Percentiles rank a stretch among this genome's conserved stretches.
phyloP scores from a whole-genome alignment of 176 grass and related monocot genomes.

The Triticum dicoccoides region DNA sequence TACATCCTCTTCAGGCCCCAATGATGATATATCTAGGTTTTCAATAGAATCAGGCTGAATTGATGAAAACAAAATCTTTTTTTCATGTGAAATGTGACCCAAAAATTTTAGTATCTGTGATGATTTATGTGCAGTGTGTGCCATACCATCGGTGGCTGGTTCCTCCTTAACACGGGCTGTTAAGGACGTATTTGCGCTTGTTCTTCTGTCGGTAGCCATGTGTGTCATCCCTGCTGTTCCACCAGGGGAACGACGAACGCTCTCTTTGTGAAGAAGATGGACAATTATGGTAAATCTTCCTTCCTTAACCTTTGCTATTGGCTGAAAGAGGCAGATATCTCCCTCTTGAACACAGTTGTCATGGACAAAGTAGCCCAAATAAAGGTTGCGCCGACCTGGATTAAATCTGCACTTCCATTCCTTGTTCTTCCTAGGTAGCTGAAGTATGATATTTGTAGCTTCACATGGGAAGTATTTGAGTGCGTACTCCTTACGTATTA shows the following conservation, averaged over 20 bases:
- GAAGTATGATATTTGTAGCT: not conserved
- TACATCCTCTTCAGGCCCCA: not conserved
- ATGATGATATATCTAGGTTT: not conserved
- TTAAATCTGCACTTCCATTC: not conserved
- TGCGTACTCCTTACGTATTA: not conserved
- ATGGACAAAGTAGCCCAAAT: not conserved
- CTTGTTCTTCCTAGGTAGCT: no score
- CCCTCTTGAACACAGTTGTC: not conserved
- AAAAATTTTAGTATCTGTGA: not conserved
- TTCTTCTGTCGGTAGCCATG: not conserved
- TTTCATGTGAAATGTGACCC: not conserved
- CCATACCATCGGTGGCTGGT: conserved; percentile 18
- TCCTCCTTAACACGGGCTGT: not conserved
- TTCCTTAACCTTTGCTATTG: not conserved
- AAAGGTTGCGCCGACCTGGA: not conserved
- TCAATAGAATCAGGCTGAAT: not conserved
- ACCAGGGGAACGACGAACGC: not conserved
- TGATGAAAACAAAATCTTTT: not conserved
- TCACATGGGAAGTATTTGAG: not conserved
- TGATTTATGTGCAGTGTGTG: not conserved
- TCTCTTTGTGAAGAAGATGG: not conserved
- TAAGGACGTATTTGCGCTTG: not conserved
- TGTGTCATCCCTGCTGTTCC: not conserved
- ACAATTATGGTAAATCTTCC: not conserved
- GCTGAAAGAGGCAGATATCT: not conserved